A percentile compares a stretch with the other conserved stretches of the same genome.
Conservation (phyloP, 345 rosid genomes). For the Citrus inodora region DNA sequence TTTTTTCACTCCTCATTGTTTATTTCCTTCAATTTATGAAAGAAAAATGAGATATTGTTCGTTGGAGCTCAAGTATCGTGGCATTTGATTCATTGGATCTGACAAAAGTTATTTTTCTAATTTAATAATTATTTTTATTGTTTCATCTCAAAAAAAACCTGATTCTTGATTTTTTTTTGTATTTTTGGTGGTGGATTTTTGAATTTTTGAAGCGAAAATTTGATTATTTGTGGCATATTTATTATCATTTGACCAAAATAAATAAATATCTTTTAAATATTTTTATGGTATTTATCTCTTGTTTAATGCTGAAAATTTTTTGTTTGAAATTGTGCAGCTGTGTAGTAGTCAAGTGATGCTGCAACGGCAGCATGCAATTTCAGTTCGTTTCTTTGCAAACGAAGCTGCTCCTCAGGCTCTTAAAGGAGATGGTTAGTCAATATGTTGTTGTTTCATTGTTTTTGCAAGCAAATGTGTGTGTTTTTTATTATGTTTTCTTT, state of each 20-base stretch:
- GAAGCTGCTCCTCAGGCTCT: slow-evolving; percentile 64
- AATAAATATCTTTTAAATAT: not conserved
- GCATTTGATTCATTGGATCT: not conserved
- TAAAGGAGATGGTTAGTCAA: slow-evolving; percentile 82
- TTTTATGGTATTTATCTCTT: not conserved
- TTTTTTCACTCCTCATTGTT: not conserved
- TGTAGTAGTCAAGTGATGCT: slow-evolving; percentile 41
- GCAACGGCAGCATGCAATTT: slow-evolving; percentile 47
- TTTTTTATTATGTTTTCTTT: not conserved
- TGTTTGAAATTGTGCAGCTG: slow-evolving; percentile 41
- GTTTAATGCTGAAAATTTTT: not conserved
- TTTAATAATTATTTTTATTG: not conserved
- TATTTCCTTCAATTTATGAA: not conserved
- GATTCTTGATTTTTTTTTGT: not conserved
- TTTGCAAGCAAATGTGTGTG: not conserved
- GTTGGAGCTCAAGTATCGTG: not conserved
- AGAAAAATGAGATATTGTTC: not conserved
- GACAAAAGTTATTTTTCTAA: not conserved
- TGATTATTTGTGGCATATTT: too few species aligned
- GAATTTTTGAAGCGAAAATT: not conserved
- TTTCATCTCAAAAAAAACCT: not conserved
- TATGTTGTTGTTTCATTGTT: not conserved
- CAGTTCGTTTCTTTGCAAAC: slow-evolving; percentile 70
- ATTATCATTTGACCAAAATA: not conserved
- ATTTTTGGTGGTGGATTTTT: not conserved